phyloP scores from a whole-genome alignment of 805 yeast genomes.

The Tetrapisispora pingtungensis region DNA sequence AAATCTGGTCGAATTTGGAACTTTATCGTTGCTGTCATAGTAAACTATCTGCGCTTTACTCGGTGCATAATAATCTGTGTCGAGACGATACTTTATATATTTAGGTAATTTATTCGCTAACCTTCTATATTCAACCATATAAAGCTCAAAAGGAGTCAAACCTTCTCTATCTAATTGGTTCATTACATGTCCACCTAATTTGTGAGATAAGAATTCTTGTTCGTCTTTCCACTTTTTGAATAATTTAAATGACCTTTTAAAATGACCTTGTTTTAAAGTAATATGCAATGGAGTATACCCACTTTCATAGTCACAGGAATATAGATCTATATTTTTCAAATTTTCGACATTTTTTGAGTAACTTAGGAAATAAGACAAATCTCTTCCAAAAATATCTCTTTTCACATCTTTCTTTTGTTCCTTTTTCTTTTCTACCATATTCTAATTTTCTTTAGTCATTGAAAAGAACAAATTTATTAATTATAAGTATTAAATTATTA shows the following conservation, averaged over 20 bases:
- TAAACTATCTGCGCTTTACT: conserved; percentile 3
- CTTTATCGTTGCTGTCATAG: neutral
- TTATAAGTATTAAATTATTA: too few relatives aligned
- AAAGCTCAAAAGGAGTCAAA: conserved; percentile 61
- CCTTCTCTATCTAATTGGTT: conserved; percentile 59
- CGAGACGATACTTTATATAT: conserved; percentile 1
- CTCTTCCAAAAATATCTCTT: conserved; percentile 65
- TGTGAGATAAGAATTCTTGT: conserved; percentile 13
- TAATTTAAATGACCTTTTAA: conserved; percentile 23
- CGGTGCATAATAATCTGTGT: neutral
- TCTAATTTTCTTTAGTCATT: neutral
- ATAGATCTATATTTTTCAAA: conserved; percentile 27
- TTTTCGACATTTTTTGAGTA: conserved; percentile 11
- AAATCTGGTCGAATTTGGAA: conserved; percentile 1
- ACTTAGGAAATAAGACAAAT: conserved; percentile 19
- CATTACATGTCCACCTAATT: conserved; percentile 23
- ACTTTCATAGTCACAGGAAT: conserved; percentile 55
- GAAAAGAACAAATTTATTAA: too few relatives aligned
- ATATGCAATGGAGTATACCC: conserved; percentile 78
- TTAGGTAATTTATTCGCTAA: conserved; percentile 7
- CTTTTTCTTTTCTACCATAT: conserved; percentile 7
- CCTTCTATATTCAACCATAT: conserved; percentile 18
- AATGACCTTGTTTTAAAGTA: conserved; percentile 32
- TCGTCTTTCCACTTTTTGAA: conserved; percentile 22
- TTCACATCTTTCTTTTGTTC: conserved; percentile 7